Base-by-base conservation (phyloP, 257 asterid species). In the Rauvolfia tetraphylla region DNA sequence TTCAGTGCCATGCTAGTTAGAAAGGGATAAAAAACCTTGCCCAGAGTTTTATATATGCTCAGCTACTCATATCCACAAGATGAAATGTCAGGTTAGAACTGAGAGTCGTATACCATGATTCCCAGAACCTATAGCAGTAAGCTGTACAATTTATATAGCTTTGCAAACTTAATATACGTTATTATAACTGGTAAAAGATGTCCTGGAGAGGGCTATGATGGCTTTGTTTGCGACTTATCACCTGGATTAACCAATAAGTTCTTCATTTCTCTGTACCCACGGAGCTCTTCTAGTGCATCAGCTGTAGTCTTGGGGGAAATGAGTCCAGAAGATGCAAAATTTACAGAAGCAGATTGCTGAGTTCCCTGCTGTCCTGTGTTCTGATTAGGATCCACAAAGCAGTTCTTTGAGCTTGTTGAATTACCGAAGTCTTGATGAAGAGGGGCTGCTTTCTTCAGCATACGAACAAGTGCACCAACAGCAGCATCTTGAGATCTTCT, bases 381-480 rank as follows among this genome's bases (percentile, higher is more conserved):
- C 81, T 48, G 84, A 68, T 54, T 41, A 62, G 86, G 68, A 33
- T 78, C 82, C 63, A 48, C 34, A 17, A 17, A n/a, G 51, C 72
- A 29, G 77, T 72, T 84, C 58, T 57, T 39, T 49, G 46, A n/a
- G 36, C 72, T 78, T 7, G 79, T 33, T 25, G 91, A 62, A 77
- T 73, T 70, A 68, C 81, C 78, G 33, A 67, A 6, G 74, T 88
- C 89, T 29, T 82, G 86, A 75, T 78, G 83, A 27, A 91, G 96
- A 68, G 98, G 94, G 9, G 96, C 88, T 1, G 98, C 97, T 80
- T 86, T 89, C 75, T 85, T 86, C 84, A 93, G 89, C 97, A 91
- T 86, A 31, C 61, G 78, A 78, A 93, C 83, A 33, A 93, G 89
- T 59, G 90, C 92, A 73, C 93, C 95, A 6, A 88, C 95, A 61